These are phyloP conservation scores for Prosopis cineraria DNA, from an alignment of 306 rosid genomes.

Conservation along the genomic window DNA sequence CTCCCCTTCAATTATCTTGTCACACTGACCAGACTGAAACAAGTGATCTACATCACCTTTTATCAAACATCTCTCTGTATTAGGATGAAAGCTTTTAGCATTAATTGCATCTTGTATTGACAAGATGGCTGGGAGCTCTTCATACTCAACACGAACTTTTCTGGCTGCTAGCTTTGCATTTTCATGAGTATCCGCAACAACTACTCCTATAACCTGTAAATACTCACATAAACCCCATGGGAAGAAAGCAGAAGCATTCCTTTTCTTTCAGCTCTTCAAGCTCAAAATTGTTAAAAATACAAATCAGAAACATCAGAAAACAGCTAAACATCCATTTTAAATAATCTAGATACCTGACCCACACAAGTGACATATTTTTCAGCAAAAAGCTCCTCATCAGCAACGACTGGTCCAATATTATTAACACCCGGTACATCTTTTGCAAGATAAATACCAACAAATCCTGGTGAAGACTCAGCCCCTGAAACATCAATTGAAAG, in stretches of 20 bases:
- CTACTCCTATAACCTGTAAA: constrained; percentile 78
- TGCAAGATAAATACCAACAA: constrained; percentile 69
- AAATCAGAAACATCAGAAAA: constrained; percentile 15
- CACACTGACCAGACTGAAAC: constrained; percentile 78
- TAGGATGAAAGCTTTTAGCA: constrained; percentile 79
- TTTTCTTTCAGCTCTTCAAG: constrained; percentile 19
- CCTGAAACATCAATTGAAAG: constrained; percentile 64
- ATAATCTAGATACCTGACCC: constrained; percentile 77
- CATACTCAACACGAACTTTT: constrained; percentile 71
- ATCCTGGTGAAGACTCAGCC: constrained; percentile 76
- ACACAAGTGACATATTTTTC: constrained; percentile 79
- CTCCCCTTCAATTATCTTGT: constrained; percentile 79
- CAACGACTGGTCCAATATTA: constrained; percentile 68
- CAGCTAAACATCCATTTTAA: constrained; percentile 11
- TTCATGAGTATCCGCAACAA: constrained; percentile 96
- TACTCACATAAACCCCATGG: constrained; percentile 23
- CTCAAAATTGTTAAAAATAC: constrained; percentile 13
- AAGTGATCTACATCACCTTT: constrained; percentile 85
- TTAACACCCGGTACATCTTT: constrained; percentile 76
- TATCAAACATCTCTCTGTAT: constrained; percentile 63
- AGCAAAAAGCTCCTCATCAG: constrained; percentile 88
- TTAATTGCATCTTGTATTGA: constrained; percentile 83
- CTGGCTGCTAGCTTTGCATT: constrained; percentile 82
- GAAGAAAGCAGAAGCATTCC: constrained; percentile 29
- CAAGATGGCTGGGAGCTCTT: constrained; percentile 82